Evolutionary conservation across 371 early-diverging fungal genomes (phyloP).

Genomic region (Apophysomyces ossiformis): DNA sequence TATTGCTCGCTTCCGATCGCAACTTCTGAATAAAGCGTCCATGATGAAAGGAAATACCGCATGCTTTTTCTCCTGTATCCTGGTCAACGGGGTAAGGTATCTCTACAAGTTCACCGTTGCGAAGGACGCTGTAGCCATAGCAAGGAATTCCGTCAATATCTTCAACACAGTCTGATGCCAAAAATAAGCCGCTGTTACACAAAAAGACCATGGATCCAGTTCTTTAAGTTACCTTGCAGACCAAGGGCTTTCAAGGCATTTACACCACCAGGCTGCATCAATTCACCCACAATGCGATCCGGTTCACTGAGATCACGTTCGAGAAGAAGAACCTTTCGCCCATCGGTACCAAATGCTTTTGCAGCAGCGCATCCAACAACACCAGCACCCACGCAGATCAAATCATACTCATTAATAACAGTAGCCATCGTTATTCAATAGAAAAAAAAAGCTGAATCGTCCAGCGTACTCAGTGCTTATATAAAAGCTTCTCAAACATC

Average conservation of each 20-base stretch:
- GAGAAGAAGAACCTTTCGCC: constrained; percentile 72
- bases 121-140: constrained; percentile 85
- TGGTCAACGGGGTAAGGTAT: constrained; percentile 67
- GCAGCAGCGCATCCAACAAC: constrained; percentile 90
- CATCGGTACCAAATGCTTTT: constrained; percentile 68
- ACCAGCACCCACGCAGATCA: constrained; percentile 92
- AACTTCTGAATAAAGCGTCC: constrained; percentile 90
- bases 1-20: constrained; percentile 66
- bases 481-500: not conserved
- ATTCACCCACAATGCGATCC: constrained; percentile 96
- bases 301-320: constrained; percentile 91
- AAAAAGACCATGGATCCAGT: not conserved
- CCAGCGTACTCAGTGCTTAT: not conserved
- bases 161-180: constrained; percentile 69
- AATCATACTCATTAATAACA: constrained; percentile 59
- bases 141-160: constrained; percentile 88
- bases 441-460: constrained; percentile 68
- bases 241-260: constrained; percentile 80
- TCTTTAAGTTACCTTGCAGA: constrained; percentile 53
- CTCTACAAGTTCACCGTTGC: constrained; percentile 54
- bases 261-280: constrained; percentile 94
- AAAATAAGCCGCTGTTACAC: not conserved
- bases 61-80: constrained; percentile 44
- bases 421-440: constrained; percentile 34
- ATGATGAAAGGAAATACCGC: constrained; percentile 91